Evolutionary conservation across 2,329 filamentous ascomycete species (phyloP).

Genomic region (Alternaria triticimaculans): DNA sequence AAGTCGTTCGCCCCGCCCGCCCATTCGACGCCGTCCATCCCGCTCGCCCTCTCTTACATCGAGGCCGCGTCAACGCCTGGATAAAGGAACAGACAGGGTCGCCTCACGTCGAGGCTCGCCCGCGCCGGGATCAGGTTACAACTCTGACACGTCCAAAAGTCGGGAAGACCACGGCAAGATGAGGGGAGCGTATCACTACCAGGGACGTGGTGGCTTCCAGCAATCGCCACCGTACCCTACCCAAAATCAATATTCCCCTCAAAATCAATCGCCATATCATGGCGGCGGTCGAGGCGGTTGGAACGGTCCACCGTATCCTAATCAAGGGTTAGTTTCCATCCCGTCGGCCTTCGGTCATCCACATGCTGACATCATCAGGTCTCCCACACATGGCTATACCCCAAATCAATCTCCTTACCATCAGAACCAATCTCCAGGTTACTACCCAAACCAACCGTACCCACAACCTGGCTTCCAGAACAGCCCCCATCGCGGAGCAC

Average conservation of each 20-base stretch:
- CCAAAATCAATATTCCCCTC: constrained; percentile 67
- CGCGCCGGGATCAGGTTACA: constrained; percentile 34
- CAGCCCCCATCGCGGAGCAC: constrained; percentile 60
- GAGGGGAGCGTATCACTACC: constrained; percentile 46
- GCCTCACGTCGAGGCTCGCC: constrained; percentile 37
- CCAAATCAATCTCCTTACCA: constrained; percentile 61
- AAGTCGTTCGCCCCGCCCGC: constrained; percentile 33
- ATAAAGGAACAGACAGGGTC: constrained; percentile 26
- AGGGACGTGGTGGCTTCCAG: constrained; percentile 55
- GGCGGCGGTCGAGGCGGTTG: constrained; percentile 62
- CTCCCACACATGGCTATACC: constrained; percentile 65
- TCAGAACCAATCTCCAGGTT: constrained; percentile 48
- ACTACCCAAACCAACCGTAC: constrained; percentile 61
- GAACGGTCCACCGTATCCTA: constrained; percentile 54
- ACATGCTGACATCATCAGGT: constrained; percentile 44
- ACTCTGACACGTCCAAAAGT: constrained; percentile 40
- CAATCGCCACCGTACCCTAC: constrained; percentile 66
- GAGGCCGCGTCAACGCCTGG: constrained; percentile 20
- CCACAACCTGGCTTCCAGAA: constrained; percentile 61
- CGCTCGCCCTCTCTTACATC: constrained; percentile 34
- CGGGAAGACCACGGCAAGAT: constrained; percentile 39
- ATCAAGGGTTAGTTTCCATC: constrained; percentile 57
- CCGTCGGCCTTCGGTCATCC: not conserved
- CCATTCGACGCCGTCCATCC: constrained; percentile 35
- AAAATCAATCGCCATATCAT: constrained; percentile 66